These are phyloP conservation scores for Alternaria novae-zelandiae DNA, from an alignment of 2,329 filamentous ascomycete genomes.

Conservation along the genomic window DNA sequence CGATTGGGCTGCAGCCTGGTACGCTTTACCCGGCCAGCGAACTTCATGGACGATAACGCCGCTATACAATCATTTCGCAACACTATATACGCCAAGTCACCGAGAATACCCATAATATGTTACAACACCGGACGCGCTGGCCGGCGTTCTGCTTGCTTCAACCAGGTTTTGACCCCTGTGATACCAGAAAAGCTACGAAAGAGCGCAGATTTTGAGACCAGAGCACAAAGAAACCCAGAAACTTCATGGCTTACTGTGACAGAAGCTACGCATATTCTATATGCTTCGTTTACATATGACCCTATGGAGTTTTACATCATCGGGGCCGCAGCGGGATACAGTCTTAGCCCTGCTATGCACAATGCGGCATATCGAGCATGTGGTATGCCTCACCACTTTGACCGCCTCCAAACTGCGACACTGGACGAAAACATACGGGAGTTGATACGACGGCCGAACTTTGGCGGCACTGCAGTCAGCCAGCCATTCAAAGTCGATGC, in stretches of 20 bases:
- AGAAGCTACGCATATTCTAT: conserved; percentile 70
- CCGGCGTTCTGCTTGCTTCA: conserved; percentile 70
- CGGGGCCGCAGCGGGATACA: conserved; percentile 76
- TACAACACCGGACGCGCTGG: conserved; percentile 70
- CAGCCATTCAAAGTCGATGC: conserved; percentile 77
- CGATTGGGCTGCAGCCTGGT: conserved; percentile 66
- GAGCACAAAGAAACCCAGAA: conserved; percentile 46
- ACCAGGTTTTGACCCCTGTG: conserved; percentile 68
- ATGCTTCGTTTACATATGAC: conserved; percentile 70
- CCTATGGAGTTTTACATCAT: conserved; percentile 75
- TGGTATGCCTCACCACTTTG: conserved; percentile 72
- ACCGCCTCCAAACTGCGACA: conserved; percentile 65
- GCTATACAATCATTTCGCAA: conserved; percentile 64
- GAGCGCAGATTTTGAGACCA: conserved; percentile 41
- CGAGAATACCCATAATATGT: conserved; percentile 62
- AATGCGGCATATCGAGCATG: conserved; percentile 70
- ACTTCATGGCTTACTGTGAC: conserved; percentile 63
- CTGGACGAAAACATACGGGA: conserved; percentile 64
- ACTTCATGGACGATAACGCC: conserved; percentile 66
- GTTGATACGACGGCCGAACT: conserved; percentile 67
- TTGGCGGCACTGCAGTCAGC: conserved; percentile 74
- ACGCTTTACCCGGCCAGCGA: conserved; percentile 65
- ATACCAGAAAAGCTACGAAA: conserved; percentile 57
- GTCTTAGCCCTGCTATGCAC: conserved; percentile 78
- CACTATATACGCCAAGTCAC: conserved; percentile 54